These are phyloP conservation scores for grape (Vitis vinifera) DNA, from an alignment of 164 flowering plant genomes.

Conservation along the genomic window DNA sequence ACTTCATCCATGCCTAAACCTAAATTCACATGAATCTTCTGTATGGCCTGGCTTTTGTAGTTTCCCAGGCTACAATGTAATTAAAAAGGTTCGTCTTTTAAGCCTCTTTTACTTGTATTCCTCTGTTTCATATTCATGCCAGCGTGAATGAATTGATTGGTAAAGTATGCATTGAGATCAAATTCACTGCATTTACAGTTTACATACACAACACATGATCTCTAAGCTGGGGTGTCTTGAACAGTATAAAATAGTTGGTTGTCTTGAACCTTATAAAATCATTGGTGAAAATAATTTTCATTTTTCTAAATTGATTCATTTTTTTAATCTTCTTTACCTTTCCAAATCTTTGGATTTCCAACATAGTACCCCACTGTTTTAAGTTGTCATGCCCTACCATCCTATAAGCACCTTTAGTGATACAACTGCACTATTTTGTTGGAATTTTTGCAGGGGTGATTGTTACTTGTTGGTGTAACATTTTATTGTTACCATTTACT, in stretches of 20 bases:
- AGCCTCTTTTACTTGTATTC: slow-evolving; percentile 12
- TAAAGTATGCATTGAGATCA: neutral
- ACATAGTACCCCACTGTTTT: no score
- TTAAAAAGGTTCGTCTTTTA: slow-evolving; percentile 24
- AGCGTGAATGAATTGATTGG: slow-evolving; percentile 6
- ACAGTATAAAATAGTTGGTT: neutral
- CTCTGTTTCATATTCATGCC: slow-evolving; percentile 16
- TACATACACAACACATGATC: slow-evolving; percentile 3
- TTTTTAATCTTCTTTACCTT: no score
- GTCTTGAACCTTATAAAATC: neutral
- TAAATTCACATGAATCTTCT: slow-evolving; percentile 41
- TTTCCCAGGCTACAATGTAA: slow-evolving; percentile 26
- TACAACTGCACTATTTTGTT: no score
- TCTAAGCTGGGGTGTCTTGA: neutral
- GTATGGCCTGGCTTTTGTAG: slow-evolving; percentile 26
- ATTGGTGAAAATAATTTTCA: neutral
- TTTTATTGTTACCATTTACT: no score
- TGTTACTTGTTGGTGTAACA: no score
- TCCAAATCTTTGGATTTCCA: no score
- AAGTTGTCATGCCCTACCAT: no score
- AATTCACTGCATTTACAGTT: slow-evolving; percentile 3
- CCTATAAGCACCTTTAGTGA: no score
- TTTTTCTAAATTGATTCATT: no score
- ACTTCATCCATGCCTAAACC: slow-evolving; percentile 47
- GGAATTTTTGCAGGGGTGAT: no score